Conservation (phyloP, 352 stramenopile genomes). For the Phytophthora litchii region DNA sequence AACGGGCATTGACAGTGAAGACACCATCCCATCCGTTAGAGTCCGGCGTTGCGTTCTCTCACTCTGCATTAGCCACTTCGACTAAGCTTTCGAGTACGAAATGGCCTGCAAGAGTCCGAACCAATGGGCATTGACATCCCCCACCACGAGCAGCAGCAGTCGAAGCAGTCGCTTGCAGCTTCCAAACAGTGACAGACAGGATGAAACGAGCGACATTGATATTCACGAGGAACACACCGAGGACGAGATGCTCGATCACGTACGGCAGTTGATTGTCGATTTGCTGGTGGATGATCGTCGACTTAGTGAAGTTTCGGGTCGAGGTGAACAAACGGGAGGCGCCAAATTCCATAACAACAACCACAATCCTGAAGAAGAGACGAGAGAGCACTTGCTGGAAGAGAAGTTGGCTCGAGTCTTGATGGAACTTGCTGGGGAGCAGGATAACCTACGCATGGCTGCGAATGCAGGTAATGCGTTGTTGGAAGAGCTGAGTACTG, state of each 20-base stretch:
- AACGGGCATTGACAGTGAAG: conserved; percentile 16
- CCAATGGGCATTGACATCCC: conserved; percentile 22
- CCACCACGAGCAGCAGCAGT: conserved; percentile 24
- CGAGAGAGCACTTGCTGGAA: conserved; percentile 40
- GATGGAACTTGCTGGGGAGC: conserved; percentile 48
- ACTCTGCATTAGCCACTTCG: conserved; percentile 3
- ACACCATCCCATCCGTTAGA: conserved; percentile 6
- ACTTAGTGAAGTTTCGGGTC: background rate
- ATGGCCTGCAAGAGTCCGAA: conserved; percentile 34
- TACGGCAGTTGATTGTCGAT: conserved; percentile 41
- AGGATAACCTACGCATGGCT: conserved; percentile 53
- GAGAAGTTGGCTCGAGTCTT: conserved; percentile 44
- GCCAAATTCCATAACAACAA: conserved; percentile 30
- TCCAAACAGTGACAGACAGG: conserved; percentile 8
- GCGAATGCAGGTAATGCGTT: conserved; percentile 57
- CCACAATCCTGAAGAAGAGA: conserved; percentile 15
- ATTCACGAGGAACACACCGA: conserved; percentile 5
- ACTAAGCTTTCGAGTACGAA: conserved; percentile 7
- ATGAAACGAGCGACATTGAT: conserved; percentile 9
- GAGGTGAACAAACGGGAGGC: background rate
- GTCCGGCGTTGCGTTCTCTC: background rate
- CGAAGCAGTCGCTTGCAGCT: conserved; percentile 13
- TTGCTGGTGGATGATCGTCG: conserved; percentile 30
- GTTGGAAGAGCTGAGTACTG: conserved; percentile 43
- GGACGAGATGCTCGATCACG: conserved; percentile 31